These are phyloP conservation scores for Sclerotinia minor DNA, from an alignment of 2,329 filamentous ascomycete genomes.

Conservation along the genomic window DNA sequence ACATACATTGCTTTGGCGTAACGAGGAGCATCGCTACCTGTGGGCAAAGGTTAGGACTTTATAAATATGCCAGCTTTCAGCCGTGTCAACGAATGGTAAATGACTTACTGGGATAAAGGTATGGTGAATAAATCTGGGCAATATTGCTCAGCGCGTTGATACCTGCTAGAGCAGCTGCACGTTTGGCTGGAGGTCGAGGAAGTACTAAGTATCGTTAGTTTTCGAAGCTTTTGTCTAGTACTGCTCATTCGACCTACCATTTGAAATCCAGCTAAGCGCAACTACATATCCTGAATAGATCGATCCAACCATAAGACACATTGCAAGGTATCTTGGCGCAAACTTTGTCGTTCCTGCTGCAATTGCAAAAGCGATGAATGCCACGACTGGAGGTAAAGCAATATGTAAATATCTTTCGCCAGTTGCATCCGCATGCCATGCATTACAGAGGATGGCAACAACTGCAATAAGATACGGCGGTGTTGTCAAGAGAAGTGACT, in stretches of 20 bases:
- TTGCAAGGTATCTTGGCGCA: slow-evolving; percentile 31
- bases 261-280: slow-evolving; percentile 69
- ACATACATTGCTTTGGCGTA: slow-evolving; percentile 59
- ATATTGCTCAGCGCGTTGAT: slow-evolving; percentile 49
- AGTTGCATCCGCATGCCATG: slow-evolving; percentile 27
- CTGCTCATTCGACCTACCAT: slow-evolving; percentile 39
- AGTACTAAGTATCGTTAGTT: slow-evolving; percentile 41
- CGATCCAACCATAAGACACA: slow-evolving; percentile 21
- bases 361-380: slow-evolving; percentile 31
- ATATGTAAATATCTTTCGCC: slow-evolving; percentile 31
- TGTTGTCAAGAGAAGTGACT: slow-evolving; percentile 24
- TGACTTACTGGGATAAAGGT: slow-evolving; percentile 45
- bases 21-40: slow-evolving; percentile 15
- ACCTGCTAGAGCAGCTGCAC: slow-evolving; percentile 31
- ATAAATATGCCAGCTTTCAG: not conserved
- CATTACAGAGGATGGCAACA: slow-evolving; percentile 26
- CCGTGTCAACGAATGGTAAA: too few relatives aligned
- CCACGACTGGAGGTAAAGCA: slow-evolving; percentile 28
- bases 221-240: not conserved
- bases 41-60: not conserved
- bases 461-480: slow-evolving; percentile 34
- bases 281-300: slow-evolving; percentile 45
- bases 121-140: slow-evolving; percentile 66
- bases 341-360: slow-evolving; percentile 27
- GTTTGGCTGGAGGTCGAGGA: slow-evolving; percentile 32